Conservation (phyloP, 2,329 filamentous ascomycete species). For the Diaporthe humulicola region DNA sequence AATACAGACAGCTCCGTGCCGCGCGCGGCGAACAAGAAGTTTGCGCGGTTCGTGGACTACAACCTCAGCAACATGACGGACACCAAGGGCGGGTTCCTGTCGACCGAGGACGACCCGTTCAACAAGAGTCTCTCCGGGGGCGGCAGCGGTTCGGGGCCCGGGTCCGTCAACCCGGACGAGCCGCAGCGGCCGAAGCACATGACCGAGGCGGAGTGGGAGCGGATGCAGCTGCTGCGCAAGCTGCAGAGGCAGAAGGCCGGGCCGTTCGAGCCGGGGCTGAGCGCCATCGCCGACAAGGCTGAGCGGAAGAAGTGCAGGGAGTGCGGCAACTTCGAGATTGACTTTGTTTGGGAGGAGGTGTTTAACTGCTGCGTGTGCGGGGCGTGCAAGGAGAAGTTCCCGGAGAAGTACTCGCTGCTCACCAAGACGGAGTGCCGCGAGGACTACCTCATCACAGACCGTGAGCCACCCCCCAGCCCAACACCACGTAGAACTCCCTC, state of each 20-base stretch:
- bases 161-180: constrained; percentile 47
- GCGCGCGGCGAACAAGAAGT: constrained; percentile 82
- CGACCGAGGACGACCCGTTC: constrained; percentile 90
- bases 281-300: constrained; percentile 73
- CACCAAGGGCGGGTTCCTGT: constrained; percentile 95
- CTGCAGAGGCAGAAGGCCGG: constrained; percentile 82
- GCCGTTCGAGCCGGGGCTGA: constrained; percentile 91
- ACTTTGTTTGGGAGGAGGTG: constrained; percentile 93
- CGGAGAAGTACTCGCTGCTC: constrained; percentile 93
- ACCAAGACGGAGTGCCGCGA: constrained; percentile 97
- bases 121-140: constrained; percentile 79
- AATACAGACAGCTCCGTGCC: no score
- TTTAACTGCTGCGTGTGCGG: constrained; percentile 83
- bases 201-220: constrained; percentile 93
- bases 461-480: constrained; percentile 61
- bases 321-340: constrained; percentile 87
- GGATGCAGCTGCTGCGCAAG: constrained; percentile 79
- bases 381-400: constrained; percentile 87
- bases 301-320: constrained; percentile 84
- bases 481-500: background rate
- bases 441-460: constrained; percentile 94
- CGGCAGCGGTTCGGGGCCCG: constrained; percentile 53
- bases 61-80: constrained; percentile 99
- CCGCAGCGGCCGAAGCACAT: constrained; percentile 86
- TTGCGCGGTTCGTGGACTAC: constrained; percentile 95